Evolutionary conservation across 257 asterid genomes (phyloP).

Genomic region (Penstemon davidsonii): DNA sequence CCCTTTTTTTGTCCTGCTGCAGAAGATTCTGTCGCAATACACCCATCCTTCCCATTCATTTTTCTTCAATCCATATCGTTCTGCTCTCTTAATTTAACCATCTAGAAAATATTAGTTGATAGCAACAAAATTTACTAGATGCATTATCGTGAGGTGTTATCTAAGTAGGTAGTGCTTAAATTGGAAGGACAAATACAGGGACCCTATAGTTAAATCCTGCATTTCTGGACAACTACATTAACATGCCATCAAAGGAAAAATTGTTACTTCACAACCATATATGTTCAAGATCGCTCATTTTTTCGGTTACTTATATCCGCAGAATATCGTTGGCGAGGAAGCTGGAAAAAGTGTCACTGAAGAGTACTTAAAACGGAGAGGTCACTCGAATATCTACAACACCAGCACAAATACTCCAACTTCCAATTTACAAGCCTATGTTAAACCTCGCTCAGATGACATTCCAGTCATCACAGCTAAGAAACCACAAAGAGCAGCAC

Average conservation of each 20-base stretch:
- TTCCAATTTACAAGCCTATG: constrained; percentile 68
- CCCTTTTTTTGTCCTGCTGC: background rate
- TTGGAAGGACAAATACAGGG: background rate
- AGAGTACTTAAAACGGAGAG: constrained; percentile 82
- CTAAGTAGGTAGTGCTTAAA: background rate
- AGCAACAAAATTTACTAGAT: too few species aligned
- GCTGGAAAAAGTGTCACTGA: constrained; percentile 63
- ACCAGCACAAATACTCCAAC: constrained; percentile 40
- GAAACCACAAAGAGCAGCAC: constrained; percentile 62
- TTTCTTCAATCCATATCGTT: constrained; percentile 11
- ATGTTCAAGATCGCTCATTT: constrained; percentile 14
- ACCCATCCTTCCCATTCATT: background rate
- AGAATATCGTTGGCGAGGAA: constrained; percentile 92
- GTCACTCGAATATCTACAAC: constrained; percentile 44
- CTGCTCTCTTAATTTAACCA: too few species aligned
- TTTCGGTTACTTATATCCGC: constrained; percentile 16
- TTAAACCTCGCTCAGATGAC: constrained; percentile 69
- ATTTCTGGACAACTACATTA: background rate
- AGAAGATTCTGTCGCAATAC: background rate
- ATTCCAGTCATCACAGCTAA: constrained; percentile 38
- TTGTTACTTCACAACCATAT: background rate
- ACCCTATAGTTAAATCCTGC: constrained; percentile 12
- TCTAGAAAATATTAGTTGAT: too few species aligned
- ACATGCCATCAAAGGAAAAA: background rate
- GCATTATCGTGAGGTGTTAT: background rate